phyloP scores from a whole-genome alignment of 1,284 basidiomycete genomes.

The Papiliotrema laurentii region DNA sequence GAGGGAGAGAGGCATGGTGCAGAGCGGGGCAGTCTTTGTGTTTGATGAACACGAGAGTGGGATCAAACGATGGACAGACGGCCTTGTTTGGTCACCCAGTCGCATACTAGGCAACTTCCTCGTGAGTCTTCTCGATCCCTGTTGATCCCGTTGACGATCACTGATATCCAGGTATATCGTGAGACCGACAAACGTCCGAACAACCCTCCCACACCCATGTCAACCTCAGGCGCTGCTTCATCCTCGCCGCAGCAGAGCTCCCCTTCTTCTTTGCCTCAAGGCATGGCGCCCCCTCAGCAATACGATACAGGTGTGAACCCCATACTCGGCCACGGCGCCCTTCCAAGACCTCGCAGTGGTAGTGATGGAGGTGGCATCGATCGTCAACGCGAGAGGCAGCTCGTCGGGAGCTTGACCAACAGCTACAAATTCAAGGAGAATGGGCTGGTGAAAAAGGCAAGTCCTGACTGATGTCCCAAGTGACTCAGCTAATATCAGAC shows the following conservation, averaged over 20 bases:
- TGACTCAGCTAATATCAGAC: conserved; percentile 56
- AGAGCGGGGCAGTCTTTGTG: conserved; percentile 90
- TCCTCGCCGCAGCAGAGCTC: conserved; percentile 11
- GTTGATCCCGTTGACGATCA: not conserved
- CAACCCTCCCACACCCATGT: conserved; percentile 11
- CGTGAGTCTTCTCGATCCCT: conserved; percentile 35
- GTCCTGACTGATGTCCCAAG: conserved; percentile 28
- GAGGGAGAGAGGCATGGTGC: conserved; percentile 86
- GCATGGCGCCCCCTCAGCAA: conserved; percentile 6
- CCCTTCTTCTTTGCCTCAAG: conserved; percentile 6
- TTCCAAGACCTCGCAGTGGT: conserved; percentile 24
- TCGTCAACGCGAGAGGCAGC: conserved; percentile 67
- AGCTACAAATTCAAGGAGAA: conserved; percentile 84
- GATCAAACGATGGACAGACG: conserved; percentile 98
- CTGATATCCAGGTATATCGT: conserved; percentile 61
- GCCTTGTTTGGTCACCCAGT: conserved; percentile 74
- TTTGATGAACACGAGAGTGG: conserved; percentile 97
- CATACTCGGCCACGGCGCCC: conserved; percentile 24
- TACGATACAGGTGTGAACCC: not conserved
- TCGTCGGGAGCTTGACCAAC: conserved; percentile 84
- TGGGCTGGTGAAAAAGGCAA: conserved; percentile 91
- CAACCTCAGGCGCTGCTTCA: not conserved
- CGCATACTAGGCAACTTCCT: conserved; percentile 84
- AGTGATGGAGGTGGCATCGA: conserved; percentile 52
- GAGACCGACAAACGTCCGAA: conserved; percentile 68